phyloP scores from a whole-genome alignment of 768 basidiomycete species.

The Royoungia palumana region DNA sequence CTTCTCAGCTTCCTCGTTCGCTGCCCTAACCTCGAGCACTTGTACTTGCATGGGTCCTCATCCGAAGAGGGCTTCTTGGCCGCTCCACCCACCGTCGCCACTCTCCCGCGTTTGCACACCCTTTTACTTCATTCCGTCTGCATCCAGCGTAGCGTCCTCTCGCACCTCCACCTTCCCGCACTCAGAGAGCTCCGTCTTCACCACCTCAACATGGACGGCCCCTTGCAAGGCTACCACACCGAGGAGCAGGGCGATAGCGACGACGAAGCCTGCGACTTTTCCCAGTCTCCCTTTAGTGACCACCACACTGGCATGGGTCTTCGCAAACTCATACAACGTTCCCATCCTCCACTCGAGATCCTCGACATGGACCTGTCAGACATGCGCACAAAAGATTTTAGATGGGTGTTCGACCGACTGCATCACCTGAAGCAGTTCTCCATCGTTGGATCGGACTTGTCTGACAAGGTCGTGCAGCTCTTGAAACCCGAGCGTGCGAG shows the following conservation, averaged over 20 bases:
- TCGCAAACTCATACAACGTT: constrained; percentile 58
- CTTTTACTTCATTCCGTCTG: constrained; percentile 58
- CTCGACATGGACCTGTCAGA: constrained; percentile 81
- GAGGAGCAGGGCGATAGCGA: constrained; percentile 67
- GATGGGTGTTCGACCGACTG: constrained; percentile 59
- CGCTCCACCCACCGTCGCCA: constrained; percentile 38
- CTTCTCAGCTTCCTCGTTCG: constrained; percentile 59
- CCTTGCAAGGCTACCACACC: constrained; percentile 28
- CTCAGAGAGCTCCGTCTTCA: constrained; percentile 60
- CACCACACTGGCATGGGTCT: constrained; percentile 79
- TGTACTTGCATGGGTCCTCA: constrained; percentile 54
- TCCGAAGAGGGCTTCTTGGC: constrained; percentile 38
- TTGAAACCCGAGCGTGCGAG: constrained; percentile 41
- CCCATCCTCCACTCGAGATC: constrained; percentile 57
- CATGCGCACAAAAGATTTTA: constrained; percentile 81
- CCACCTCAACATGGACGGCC: constrained; percentile 63
- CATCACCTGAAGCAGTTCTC: constrained; percentile 56
- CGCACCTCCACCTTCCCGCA: constrained; percentile 57
- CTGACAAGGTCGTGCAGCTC: constrained; percentile 62
- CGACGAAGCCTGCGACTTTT: constrained; percentile 70
- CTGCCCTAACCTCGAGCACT: constrained; percentile 58
- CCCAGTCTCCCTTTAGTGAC: constrained; percentile 74
- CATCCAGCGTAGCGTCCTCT: constrained; percentile 61
- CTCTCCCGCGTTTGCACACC: constrained; percentile 56
- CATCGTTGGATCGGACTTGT: constrained; percentile 81